Evolutionary conservation across 192 early-diverging fungal species (phyloP), one percentile per base, ranked within the genome.

Genomic region (Dissophora globulifera): DNA sequence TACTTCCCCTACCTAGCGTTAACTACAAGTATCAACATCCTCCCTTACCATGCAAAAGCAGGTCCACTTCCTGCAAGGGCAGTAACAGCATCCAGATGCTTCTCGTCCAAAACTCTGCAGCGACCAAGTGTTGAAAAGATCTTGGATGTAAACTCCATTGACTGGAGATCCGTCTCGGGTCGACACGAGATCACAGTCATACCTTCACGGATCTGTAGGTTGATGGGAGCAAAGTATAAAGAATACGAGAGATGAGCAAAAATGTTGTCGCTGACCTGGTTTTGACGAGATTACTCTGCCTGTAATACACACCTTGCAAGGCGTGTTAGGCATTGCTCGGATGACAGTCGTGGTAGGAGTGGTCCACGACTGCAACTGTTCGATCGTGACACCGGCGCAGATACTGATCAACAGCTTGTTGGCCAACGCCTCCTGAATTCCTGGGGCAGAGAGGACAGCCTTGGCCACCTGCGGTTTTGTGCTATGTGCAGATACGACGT

Each of bases 311-410:
- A 82, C 83, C 63, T 71, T 82, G 78, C 83, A 86, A 8, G 82
- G 82, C 17, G 84, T 86, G 65, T 86, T 86, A 12, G 84, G 84
- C 84, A 86, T 86, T 47, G 84, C 84, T 4, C 84, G 72, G 38
- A 86, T 83, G 27, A 86, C 60, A 26, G 75, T 72, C 3, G 82
- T 79, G 16, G 78, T 58, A 11, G 78, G 56, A 31, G 81, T 78
- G n/a, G 79, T 63, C 82, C 82, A 86, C 5, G 72, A 62, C 45
- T 79, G 74, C 26, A 86, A 47, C 55, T 84, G 84, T 19, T 62
- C 58, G 45, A 86, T 84, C 17, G 78, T 78, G 16, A 86, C 82
- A 9, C 84, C 84, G 11, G 84, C 84, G 42, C 81, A 82, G 41
- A 86, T 82, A 33, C 82, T 83, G 64, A 86, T 67, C n/a, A 86